Evolutionary conservation across 345 rosid species (phyloP).

Genomic region (Rhizophora apiculata): DNA sequence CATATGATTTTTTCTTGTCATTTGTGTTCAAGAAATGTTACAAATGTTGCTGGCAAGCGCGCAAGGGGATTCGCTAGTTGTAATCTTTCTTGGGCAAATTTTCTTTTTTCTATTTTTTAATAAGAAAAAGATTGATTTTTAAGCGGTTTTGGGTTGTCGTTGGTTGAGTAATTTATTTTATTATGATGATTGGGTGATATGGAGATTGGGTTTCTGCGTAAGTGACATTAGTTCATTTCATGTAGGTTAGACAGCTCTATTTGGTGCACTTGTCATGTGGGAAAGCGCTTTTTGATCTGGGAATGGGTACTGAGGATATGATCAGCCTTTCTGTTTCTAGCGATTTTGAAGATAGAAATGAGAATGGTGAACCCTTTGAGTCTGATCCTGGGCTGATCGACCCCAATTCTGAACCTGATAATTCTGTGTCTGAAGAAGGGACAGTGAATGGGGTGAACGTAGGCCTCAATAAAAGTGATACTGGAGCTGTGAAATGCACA

Average conservation of each 20-base stretch:
- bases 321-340: slow-evolving; percentile 32
- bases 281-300: slow-evolving; percentile 5
- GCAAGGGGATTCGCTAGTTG: no score
- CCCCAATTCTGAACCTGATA: slow-evolving; percentile 24
- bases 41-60: no score
- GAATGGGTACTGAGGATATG: slow-evolving; percentile 52
- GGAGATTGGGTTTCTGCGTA: neutral
- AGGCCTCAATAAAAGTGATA: neutral
- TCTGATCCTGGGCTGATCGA: slow-evolving; percentile 35
- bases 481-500: neutral
- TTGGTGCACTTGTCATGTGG: slow-evolving; percentile 11
- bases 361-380: slow-evolving; percentile 30
- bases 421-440: slow-evolving; percentile 21
- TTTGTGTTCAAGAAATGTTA: no score
- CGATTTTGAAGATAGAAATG: slow-evolving; percentile 27
- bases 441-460: neutral
- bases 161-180: no score
- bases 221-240: neutral
- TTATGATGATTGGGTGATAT: neutral
- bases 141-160: no score
- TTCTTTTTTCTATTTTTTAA: no score
- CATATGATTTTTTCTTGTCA: no score
- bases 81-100: no score
- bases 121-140: no score
- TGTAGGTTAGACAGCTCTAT: slow-evolving; percentile 23